These are phyloP conservation scores for Thermothelomyces thermophilus DNA, from an alignment of 2,329 filamentous ascomycete genomes.

Conservation along the genomic window DNA sequence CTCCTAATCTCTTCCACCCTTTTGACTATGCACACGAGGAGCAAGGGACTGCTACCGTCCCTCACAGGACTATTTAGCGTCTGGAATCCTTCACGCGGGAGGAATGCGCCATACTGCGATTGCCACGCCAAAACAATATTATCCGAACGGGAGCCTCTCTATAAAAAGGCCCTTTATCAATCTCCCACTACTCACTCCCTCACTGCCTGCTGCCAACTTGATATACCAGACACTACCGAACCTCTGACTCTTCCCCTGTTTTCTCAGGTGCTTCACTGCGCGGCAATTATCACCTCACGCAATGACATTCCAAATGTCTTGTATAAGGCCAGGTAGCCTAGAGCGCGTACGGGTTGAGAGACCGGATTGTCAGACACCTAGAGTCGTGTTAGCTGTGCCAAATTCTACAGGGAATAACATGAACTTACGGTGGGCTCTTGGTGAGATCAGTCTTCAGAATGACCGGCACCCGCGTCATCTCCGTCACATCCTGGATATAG, in stretches of 20 bases:
- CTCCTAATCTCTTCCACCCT: background rate
- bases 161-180: slow-evolving; percentile 12
- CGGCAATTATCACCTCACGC: background rate
- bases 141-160: slow-evolving; percentile 6
- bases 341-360: slow-evolving; percentile 70
- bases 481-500: slow-evolving; percentile 95
- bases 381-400: slow-evolving; percentile 32
- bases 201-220: background rate
- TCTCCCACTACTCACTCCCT: slow-evolving; percentile 7
- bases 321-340: background rate
- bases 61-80: background rate
- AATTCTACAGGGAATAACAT: background rate
- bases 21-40: slow-evolving; percentile 4
- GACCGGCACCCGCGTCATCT: slow-evolving; percentile 96
- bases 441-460: slow-evolving; percentile 96
- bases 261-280: background rate
- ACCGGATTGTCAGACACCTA: slow-evolving; percentile 78
- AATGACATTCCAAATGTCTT: background rate
- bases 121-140: slow-evolving; percentile 13
- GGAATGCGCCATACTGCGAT: slow-evolving; percentile 11
- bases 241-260: background rate
- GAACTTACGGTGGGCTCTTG: slow-evolving; percentile 98
- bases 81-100: background rate
- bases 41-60: background rate
- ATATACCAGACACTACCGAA: background rate